Evolutionary conservation across 257 asterid genomes (phyloP).

Genomic region (Primulina eburnea): DNA sequence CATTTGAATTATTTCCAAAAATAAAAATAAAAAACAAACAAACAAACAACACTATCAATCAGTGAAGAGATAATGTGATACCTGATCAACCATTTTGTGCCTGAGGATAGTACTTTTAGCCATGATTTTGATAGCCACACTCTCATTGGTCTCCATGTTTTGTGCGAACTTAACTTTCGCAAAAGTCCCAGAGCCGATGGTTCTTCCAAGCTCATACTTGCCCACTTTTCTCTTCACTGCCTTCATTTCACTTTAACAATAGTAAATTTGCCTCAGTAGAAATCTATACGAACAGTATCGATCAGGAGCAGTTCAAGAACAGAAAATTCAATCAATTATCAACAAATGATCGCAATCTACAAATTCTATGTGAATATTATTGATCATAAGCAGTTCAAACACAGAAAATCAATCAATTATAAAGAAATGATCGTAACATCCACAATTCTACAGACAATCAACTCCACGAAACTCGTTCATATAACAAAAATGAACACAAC

Average conservation of each 20-base stretch:
- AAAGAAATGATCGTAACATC: neutral
- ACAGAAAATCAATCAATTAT: neutral
- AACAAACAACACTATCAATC: constrained; percentile 6
- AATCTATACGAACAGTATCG: constrained; percentile 2
- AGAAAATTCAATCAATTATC: too few relatives aligned
- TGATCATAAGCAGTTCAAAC: constrained; percentile 5
- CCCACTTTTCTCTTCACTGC: constrained; percentile 64
- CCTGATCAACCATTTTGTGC: constrained; percentile 94
- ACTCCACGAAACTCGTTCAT: neutral
- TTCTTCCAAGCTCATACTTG: constrained; percentile 83
- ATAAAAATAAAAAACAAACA: neutral
- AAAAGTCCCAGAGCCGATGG: constrained; percentile 88
- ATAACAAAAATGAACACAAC: neutral
- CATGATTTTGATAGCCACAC: constrained; percentile 82
- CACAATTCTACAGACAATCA: constrained; percentile 10
- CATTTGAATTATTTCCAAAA: constrained; percentile 4
- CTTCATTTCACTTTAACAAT: constrained; percentile 42
- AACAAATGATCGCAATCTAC: too few relatives aligned
- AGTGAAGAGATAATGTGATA: constrained; percentile 18
- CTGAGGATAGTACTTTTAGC: constrained; percentile 85
- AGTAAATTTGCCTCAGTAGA: neutral
- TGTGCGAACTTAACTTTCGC: constrained; percentile 92
- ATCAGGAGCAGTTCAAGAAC: too few relatives aligned
- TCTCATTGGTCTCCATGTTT: constrained; percentile 64
- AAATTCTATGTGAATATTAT: neutral